Evolutionary conservation across 768 basidiomycete species (phyloP), one percentile per base, ranked within the genome.

Genomic region (Naganishia friedmannii): DNA sequence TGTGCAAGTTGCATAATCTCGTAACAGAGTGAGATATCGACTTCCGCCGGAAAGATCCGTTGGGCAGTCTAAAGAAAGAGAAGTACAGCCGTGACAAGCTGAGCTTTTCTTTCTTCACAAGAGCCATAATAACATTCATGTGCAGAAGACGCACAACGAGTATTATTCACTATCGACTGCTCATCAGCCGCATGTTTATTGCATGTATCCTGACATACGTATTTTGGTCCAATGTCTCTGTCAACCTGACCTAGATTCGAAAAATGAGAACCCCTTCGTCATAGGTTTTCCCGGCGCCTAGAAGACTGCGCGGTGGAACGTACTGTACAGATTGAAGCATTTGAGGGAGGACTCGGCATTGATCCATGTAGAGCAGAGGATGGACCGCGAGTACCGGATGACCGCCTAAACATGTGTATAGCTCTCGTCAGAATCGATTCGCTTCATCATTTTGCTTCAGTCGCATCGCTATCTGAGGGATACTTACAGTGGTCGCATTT

Each of bases 131-230:
- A n/a, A n/a, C n/a, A n/a, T 21, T 4, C 6, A 17, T n/a, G 56
- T 57, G 7, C 31, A 6, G 17, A 67, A 34, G 37, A 58, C 67
- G 23, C n/a, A 70, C 69, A 69, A 7, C 48, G 15, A 8, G 21
- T 12, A 28, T 69, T 65, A 51, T 74, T 73, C 67, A 76, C 75
- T 37, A 81, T 54, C 1, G 56, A 9, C 6, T 54, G 53, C 42
- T 79, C 79, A 31, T 74, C 73, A 0, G 76, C 71, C 0, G 80
- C 75, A 70, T 77, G 78, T 56, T 79, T 72, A 21, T 78, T 72
- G 65, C 80, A 81, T 12, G 79, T 78, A 15, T 69, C 17, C 51
- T 79, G 79, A 32, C 80, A 81, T 28, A 81, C 74, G 77, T 80
- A 80, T 73, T 78, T 81, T 29, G 72, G 76, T 17, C 70, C 58